A percentile compares a stretch with the other conserved stretches of the same genome.
These are phyloP conservation scores for Podaxis sp. DNA, from an alignment of 768 basidiomycete species.

Conservation along the genomic window DNA sequence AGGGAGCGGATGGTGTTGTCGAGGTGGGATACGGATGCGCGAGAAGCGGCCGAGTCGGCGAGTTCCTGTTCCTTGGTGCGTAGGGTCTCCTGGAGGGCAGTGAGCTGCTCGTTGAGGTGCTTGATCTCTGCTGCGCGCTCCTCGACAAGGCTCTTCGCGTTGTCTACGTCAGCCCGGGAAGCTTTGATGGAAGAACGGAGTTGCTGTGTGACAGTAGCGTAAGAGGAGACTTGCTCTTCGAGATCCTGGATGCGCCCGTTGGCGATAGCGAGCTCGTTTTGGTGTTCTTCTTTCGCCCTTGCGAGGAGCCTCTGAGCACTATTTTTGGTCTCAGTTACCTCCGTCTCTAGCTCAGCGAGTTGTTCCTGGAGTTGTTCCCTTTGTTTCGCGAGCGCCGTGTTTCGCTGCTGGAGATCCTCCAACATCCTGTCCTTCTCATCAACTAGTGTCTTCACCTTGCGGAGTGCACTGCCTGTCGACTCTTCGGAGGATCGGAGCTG, in stretches of 20 bases:
- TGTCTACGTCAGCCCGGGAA: neutral
- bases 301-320: slow-evolving; percentile 3
- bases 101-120: neutral
- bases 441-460: neutral
- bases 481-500: neutral
- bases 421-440: neutral
- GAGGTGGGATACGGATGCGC: neutral
- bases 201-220: neutral
- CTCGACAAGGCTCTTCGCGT: neutral
- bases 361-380: neutral
- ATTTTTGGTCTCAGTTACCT: neutral
- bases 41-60: neutral
- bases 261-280: neutral
- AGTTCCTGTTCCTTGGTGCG: slow-evolving; percentile 1
- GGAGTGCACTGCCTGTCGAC: neutral
- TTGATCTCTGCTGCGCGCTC: neutral
- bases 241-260: neutral
- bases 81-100: neutral
- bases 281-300: slow-evolving; percentile 1
- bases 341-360: neutral
- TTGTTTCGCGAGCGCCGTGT: neutral
- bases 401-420: neutral
- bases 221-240: neutral
- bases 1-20: neutral
- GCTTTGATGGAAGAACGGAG: neutral